phyloP scores from a whole-genome alignment of 495 filamentous ascomycete species.

The Aspergillus egyptiacus region DNA sequence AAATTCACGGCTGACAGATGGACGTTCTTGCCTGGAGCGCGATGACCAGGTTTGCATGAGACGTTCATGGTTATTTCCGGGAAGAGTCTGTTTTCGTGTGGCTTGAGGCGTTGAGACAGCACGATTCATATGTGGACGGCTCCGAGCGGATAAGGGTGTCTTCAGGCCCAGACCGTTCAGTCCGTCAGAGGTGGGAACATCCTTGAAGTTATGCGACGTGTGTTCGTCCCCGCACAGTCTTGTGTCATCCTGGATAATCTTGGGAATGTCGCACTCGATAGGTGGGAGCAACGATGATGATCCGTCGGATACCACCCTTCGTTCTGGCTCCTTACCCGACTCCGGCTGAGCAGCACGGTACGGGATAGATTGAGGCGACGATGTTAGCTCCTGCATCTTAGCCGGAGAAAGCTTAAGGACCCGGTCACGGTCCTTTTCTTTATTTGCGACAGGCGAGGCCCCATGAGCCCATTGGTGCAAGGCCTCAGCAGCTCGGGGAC shows the following conservation, averaged over 20 bases:
- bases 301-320: constrained; percentile 25
- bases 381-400: constrained; percentile 51
- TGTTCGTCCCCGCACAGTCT: constrained; percentile 13
- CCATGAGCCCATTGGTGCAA: constrained; percentile 13
- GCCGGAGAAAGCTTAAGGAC: constrained; percentile 47
- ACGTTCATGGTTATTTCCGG: constrained; percentile 26
- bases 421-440: constrained; percentile 33
- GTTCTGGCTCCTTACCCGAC: constrained; percentile 12
- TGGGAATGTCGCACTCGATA: constrained; percentile 13
- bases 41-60: constrained; percentile 36
- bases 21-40: constrained; percentile 31
- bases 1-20: constrained; percentile 30
- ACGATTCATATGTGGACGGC: constrained; percentile 30
- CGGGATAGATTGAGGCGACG: constrained; percentile 50
- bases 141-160: constrained; percentile 20
- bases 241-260: constrained; percentile 17
- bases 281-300: constrained; percentile 6
- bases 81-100: constrained; percentile 20
- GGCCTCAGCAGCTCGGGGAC: constrained; percentile 10
- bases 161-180: constrained; percentile 18
- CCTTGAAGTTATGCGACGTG: constrained; percentile 20
- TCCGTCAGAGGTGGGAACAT: constrained; percentile 22
- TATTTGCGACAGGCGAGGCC: constrained; percentile 12
- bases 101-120: constrained; percentile 35
- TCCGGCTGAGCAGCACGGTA: constrained; percentile 27